Conservation (phyloP, 768 basidiomycete species). For the Russula griseocarnosa region DNA sequence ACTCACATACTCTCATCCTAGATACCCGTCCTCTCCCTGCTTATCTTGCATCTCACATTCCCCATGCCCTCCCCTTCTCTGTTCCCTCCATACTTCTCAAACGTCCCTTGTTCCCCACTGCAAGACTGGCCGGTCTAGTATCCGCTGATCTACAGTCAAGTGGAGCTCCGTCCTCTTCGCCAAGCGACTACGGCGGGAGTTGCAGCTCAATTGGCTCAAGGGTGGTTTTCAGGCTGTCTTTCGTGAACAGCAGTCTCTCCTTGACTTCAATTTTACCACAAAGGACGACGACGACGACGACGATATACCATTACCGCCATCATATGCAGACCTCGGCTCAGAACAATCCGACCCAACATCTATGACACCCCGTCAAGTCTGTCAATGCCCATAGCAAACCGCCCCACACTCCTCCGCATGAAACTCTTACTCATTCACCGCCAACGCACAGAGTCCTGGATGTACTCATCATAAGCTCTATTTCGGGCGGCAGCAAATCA, state of each 20-base stretch:
- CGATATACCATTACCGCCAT: slow-evolving; percentile 29
- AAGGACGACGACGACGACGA: slow-evolving; percentile 42
- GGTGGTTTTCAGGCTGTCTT: too few relatives aligned
- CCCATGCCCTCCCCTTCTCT: slow-evolving; percentile 72
- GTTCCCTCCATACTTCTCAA: slow-evolving; percentile 94
- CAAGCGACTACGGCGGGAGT: too few relatives aligned
- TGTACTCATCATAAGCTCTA: too few relatives aligned
- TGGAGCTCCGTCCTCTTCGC: background rate
- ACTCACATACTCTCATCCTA: slow-evolving; percentile 57
- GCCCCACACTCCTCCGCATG: slow-evolving; percentile 44
- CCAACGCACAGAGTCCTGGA: slow-evolving; percentile 38
- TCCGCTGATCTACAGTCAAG: slow-evolving; percentile 21
- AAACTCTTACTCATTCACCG: slow-evolving; percentile 60
- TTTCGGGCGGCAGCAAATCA: too few relatives aligned
- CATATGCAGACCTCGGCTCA: slow-evolving; percentile 9
- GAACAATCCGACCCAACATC: too few relatives aligned
- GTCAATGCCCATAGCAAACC: slow-evolving; percentile 16
- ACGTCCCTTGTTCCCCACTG: slow-evolving; percentile 79
- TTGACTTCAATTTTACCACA: slow-evolving; percentile 48
- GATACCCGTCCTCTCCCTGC: slow-evolving; percentile 86
- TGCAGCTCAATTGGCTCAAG: too few relatives aligned
- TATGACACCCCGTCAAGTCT: too few relatives aligned
- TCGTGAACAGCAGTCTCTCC: slow-evolving; percentile 45
- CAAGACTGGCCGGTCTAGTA: slow-evolving; percentile 58
- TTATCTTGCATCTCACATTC: slow-evolving; percentile 50